Base-by-base conservation (phyloP, 1,284 basidiomycete species). In the Mycena sp. region DNA sequence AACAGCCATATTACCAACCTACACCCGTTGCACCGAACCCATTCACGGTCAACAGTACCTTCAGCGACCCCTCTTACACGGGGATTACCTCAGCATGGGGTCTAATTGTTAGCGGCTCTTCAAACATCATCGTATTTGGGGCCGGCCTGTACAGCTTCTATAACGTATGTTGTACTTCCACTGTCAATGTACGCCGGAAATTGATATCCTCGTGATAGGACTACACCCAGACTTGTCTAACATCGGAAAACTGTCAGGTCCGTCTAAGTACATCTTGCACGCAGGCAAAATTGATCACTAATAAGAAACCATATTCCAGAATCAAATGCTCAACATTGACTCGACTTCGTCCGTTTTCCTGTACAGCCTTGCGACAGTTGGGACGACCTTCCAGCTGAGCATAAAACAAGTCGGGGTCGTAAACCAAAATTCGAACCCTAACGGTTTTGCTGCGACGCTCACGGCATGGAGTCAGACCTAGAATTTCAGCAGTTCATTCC, bases 141-240 rank as follows among this genome's bases (percentile, higher is more conserved):
- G 88, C 86, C 41, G 87, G 88, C 2, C 77, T 88, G 35, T 91
- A 91, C 76, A 87, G 82, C 73, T 91, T 91, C 79, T 90, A 82
- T 80, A 63, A 83, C 83, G 61, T 67, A 75, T 67, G 35, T 37
- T 35, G n/a, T n/a, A n/a, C n/a, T 19, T 38, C 50, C 1, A 14
- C 26, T 23, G n/a, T n/a, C n/a, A 53, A 45, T 45, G 32, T 35
- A 30, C 45, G 32, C 26, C 21, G 28, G 32, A 40, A 44, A 19
- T 29, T 52, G 16, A 41, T 54, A n/a, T 51, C 50, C 23, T 32
- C 40, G 14, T 38, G 61, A 37, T 45, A 44, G 53, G 79, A 84
- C 23, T 19, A 43, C 19, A 25, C 46, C 68, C 81, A 89, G 84
- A 81, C 83, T 71, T 89, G 87, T 72, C 72, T 84, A 53, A 87